Base-by-base conservation (phyloP, 208 protist genomes). In the Balamuthia mandrillaris region DNA sequence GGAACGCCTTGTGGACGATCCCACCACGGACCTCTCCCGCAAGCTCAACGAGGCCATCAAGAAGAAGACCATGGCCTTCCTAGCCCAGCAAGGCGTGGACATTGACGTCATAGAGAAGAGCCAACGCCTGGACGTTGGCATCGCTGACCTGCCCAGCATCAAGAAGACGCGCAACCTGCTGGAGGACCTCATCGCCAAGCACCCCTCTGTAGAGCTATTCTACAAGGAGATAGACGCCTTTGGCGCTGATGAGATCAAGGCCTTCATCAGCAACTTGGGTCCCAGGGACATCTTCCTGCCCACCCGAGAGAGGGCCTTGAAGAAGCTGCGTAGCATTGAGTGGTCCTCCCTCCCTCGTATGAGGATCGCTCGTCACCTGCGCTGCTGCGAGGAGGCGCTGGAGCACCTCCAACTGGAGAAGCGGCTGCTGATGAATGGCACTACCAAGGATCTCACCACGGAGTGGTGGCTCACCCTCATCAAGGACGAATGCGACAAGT, bases 401-500 rank as follows among this genome's bases (percentile, higher is more conserved):
- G 27, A 74, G 21, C 65, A 74, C 41, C 27, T 74, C 12, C 41
- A 74, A 42, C 65, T 74, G 24, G 65, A 74, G 65, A 74, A 74
- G 65, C 65, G 65, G 24, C 41, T 52, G 39, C 41, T 74, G 65
- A 74, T 74, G 65, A 74, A 74, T 29, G 65, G 65, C 12, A 74
- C 65, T 37, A 74, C 65, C 3, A 74, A 74, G 65, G 65, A 74
- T 42, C 44, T 52, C 24, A 74, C 65, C 12, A 74, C 65, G 7
- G 65, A 74, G 41, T 74, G 65, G 65, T 74, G 65, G 65, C 65
- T 74, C 3, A 52, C 65, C 0, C 65, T 74, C 65, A 74, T 74
- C 65, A 74, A 74, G 65, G 65, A 74, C 39, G 65, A 74, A 14
- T 74, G 65, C 14, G 65, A 74, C 65, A 74, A 74, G 51, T 74